Conservation (phyloP, 1,284 basidiomycete species). For the Puccinia horiana region DNA sequence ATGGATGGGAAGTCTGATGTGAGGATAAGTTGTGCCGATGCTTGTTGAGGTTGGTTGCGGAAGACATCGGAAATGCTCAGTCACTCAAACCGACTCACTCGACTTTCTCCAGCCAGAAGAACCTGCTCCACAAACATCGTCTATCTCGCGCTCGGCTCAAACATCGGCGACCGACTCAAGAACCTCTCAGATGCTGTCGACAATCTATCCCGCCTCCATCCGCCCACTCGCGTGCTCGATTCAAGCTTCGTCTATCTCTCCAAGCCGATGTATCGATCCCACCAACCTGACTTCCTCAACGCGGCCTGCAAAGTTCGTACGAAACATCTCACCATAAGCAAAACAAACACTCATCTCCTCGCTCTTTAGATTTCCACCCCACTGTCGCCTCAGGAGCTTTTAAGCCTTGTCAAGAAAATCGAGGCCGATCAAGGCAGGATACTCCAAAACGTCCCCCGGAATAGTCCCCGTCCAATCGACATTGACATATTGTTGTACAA, state of each 20-base stretch:
- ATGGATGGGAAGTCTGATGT: no score
- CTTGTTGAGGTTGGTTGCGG: no score
- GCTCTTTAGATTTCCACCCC: conserved; percentile 70
- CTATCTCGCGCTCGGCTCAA: conserved; percentile 38
- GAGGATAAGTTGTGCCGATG: no score
- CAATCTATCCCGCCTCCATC: conserved; percentile 32
- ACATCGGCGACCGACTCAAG: conserved; percentile 15
- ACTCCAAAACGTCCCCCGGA: conserved; percentile 68
- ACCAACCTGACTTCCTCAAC: conserved; percentile 88
- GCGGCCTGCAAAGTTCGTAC: conserved; percentile 77
- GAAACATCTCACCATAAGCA: conserved; percentile 46
- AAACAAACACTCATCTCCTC: neutral
- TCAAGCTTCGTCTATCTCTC: conserved; percentile 94
- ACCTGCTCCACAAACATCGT: conserved; percentile 5
- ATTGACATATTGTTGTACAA: conserved; percentile 86
- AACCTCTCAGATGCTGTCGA: conserved; percentile 22
- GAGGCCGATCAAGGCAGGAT: conserved; percentile 78
- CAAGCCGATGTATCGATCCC: conserved; percentile 88
- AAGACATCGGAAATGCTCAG: no score
- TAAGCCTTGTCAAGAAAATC: conserved; percentile 72
- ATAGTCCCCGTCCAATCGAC: conserved; percentile 88
- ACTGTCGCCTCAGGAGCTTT: conserved; percentile 67
- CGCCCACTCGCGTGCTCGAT: conserved; percentile 65
- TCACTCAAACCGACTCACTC: no score
- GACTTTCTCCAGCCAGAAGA: no score